These are phyloP conservation scores for Trametes gibbosa DNA, from an alignment of 768 basidiomycete species.

Conservation along the genomic window DNA sequence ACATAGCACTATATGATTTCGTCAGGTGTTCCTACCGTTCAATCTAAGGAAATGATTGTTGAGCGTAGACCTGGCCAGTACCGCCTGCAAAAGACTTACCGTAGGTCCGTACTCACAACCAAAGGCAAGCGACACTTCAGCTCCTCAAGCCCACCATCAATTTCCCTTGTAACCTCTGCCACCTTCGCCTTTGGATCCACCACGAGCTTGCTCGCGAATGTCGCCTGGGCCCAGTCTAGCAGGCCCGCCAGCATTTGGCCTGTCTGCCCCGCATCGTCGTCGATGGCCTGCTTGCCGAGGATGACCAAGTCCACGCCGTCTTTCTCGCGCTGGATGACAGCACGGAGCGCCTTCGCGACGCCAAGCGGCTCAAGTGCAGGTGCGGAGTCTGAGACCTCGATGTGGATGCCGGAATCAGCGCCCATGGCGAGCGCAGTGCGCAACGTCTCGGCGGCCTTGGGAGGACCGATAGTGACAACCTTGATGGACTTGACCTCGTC, in stretches of 20 bases:
- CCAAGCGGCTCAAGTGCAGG: slow-evolving; percentile 86
- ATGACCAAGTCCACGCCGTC: slow-evolving; percentile 81
- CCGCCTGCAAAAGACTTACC: slow-evolving; percentile 46
- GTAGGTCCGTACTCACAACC: slow-evolving; percentile 88
- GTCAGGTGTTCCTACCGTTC: slow-evolving; percentile 54
- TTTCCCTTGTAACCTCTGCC: slow-evolving; percentile 79
- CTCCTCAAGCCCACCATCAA: slow-evolving; percentile 92
- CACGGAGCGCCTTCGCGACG: slow-evolving; percentile 82
- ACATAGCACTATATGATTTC: not conserved
- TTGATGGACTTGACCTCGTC: slow-evolving; percentile 81
- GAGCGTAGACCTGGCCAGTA: not conserved
- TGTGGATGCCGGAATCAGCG: slow-evolving; percentile 88
- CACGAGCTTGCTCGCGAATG: slow-evolving; percentile 87
- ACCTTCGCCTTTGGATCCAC: slow-evolving; percentile 61
- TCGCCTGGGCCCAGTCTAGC: slow-evolving; percentile 90
- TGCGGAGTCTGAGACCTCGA: slow-evolving; percentile 74
- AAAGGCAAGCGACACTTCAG: slow-evolving; percentile 76
- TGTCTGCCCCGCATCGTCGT: slow-evolving; percentile 93
- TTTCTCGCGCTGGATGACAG: slow-evolving; percentile 63
- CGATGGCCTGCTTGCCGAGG: slow-evolving; percentile 97
- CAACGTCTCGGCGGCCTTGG: slow-evolving; percentile 86
- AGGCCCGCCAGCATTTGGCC: slow-evolving; percentile 97
- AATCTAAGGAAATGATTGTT: slow-evolving; percentile 42
- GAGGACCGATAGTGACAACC: slow-evolving; percentile 90
- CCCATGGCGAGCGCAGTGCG: slow-evolving; percentile 98